These are phyloP conservation scores for Blastosporella zonata DNA, from an alignment of 1,284 basidiomycete genomes.

Conservation along the genomic window DNA sequence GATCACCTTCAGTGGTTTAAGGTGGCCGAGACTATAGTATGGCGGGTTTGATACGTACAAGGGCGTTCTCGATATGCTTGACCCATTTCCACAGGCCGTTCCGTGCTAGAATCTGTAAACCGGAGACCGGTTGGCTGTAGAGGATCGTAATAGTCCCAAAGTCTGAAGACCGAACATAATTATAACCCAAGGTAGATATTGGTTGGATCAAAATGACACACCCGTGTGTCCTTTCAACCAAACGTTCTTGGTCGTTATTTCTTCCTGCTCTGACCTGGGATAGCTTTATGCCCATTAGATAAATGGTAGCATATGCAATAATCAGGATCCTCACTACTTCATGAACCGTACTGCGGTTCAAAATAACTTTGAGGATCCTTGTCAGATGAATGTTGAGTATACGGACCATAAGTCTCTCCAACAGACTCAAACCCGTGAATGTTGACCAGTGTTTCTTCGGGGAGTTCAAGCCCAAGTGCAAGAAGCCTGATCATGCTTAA, in stretches of 20 bases:
- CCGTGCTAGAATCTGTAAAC: constrained; percentile 51
- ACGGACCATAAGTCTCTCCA: constrained; percentile 46
- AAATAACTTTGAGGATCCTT: constrained; percentile 20
- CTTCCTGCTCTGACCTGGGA: constrained; percentile 47
- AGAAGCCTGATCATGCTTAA: constrained; percentile 37
- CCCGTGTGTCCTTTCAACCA: constrained; percentile 66
- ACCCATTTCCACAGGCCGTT: constrained; percentile 59
- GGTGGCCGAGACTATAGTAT: too few species aligned
- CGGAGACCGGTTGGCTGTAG: constrained; percentile 60
- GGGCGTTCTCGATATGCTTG: constrained; percentile 55
- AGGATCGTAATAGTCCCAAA: constrained; percentile 57
- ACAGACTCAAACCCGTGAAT: constrained; percentile 45
- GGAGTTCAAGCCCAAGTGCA: constrained; percentile 56
- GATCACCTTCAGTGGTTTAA: constrained; percentile 14
- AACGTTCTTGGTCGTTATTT: constrained; percentile 49
- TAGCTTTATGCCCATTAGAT: constrained; percentile 23
- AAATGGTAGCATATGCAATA: not conserved
- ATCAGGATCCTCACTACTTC: constrained; percentile 43
- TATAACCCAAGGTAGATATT: not conserved
- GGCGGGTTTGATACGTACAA: constrained; percentile 34
- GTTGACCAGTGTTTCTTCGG: constrained; percentile 52
- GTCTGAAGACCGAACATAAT: constrained; percentile 34
- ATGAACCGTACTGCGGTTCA: constrained; percentile 44
- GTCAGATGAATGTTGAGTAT: too few species aligned
- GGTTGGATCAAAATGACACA: constrained; percentile 23